Percentiles rank a stretch among this genome's conserved stretches.
Evolutionary conservation across 139 green algal species (phyloP).

Genomic region (Haematococcus sp.): DNA sequence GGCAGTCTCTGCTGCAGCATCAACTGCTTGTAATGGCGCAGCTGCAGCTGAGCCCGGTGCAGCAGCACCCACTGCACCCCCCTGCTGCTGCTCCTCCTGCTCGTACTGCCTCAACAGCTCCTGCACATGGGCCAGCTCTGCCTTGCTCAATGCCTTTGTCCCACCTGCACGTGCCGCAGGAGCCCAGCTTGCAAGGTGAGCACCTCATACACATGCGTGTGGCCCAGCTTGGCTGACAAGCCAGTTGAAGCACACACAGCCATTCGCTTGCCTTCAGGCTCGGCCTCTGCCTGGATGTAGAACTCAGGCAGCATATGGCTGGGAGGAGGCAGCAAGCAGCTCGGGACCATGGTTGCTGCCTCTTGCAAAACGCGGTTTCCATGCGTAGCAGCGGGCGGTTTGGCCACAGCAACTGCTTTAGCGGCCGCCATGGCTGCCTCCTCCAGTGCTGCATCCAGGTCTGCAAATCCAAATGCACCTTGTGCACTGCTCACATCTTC

Average conservation of each 20-base stretch:
- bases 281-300: constrained; percentile 44
- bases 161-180: not conserved
- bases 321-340: not conserved
- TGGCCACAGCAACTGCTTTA: not conserved
- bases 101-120: not conserved
- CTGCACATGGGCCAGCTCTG: not conserved
- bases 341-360: not conserved
- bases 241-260: too few relatives aligned
- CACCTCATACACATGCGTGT: too few relatives aligned
- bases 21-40: not conserved
- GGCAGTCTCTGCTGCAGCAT: not conserved
- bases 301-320: constrained; percentile 50
- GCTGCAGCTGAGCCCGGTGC: not conserved
- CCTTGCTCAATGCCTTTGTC: not conserved
- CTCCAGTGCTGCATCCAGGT: constrained; percentile 48
- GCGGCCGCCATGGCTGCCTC: constrained; percentile 8
- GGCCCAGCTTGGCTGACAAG: too few relatives aligned
- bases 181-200: too few relatives aligned
- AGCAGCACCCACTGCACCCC: too few relatives aligned
- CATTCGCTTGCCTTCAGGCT: constrained; percentile 39
- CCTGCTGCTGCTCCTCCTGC: constrained; percentile 2
- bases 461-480: constrained; percentile 48
- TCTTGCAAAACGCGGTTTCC: not conserved
- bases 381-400: not conserved
- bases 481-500: not conserved